phyloP scores from a whole-genome alignment of 495 filamentous ascomycete species.

The Pseudoneurospora amorphoporcata region DNA sequence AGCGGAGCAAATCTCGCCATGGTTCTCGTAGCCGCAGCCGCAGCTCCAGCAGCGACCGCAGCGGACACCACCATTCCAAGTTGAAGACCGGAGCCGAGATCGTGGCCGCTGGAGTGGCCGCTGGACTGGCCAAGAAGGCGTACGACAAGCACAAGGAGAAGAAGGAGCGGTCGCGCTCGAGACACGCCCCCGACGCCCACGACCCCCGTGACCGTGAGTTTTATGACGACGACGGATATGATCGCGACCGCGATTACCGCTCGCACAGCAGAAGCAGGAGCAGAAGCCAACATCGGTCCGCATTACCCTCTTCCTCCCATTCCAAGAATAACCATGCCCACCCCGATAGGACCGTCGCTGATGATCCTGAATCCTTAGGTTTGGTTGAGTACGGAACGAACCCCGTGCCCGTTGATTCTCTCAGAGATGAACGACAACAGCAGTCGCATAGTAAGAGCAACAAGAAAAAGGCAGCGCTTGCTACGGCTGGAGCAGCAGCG shows the following conservation, averaged over 20 bases:
- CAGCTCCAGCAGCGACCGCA: slow-evolving; percentile 38
- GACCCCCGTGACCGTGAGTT: slow-evolving; percentile 26
- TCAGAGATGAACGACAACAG: not conserved
- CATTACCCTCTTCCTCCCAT: slow-evolving; percentile 34
- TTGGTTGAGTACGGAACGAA: slow-evolving; percentile 75
- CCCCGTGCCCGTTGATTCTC: slow-evolving; percentile 36
- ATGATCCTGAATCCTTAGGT: slow-evolving; percentile 50
- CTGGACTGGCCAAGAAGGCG: slow-evolving; percentile 67
- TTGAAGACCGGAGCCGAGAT: slow-evolving; percentile 48
- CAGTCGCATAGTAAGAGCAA: not conserved
- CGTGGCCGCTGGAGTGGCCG: slow-evolving; percentile 64
- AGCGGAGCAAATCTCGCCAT: slow-evolving; percentile 51
- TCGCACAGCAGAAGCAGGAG: slow-evolving; percentile 45
- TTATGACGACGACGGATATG: slow-evolving; percentile 21
- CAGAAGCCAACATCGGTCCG: slow-evolving; percentile 42
- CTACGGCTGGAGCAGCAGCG: not conserved
- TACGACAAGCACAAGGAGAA: slow-evolving; percentile 58
- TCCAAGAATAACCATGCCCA: not conserved
- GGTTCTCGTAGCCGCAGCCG: slow-evolving; percentile 36
- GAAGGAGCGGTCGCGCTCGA: slow-evolving; percentile 33
- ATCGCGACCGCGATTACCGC: slow-evolving; percentile 12
- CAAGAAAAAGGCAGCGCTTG: not conserved
- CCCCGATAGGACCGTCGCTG: slow-evolving; percentile 27
- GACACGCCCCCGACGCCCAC: slow-evolving; percentile 37
- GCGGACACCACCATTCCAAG: slow-evolving; percentile 27